Evolutionary conservation across 352 stramenopile species (phyloP).

Genomic region (Pythium plurisporium): DNA sequence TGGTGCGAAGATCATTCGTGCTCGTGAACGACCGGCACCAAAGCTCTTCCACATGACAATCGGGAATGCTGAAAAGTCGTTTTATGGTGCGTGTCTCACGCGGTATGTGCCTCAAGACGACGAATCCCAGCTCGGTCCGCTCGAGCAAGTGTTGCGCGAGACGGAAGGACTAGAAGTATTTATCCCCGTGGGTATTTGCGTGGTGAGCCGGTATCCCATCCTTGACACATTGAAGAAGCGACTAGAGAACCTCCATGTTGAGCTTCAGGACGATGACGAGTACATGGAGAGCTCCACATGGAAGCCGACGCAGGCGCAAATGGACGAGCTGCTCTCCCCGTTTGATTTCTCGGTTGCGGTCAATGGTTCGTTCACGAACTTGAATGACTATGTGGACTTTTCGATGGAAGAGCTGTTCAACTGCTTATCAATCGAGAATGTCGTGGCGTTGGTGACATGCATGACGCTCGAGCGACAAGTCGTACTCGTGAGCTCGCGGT

Average conservation of each 20-base stretch:
- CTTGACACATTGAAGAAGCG: constrained; percentile 75
- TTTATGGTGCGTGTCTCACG: constrained; percentile 78
- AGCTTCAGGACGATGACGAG: constrained; percentile 46
- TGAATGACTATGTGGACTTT: constrained; percentile 68
- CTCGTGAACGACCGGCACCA: constrained; percentile 48
- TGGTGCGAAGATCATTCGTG: constrained; percentile 53
- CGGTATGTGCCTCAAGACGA: constrained; percentile 71
- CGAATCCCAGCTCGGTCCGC: constrained; percentile 54
- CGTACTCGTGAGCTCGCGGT: constrained; percentile 70
- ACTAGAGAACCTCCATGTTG: constrained; percentile 54
- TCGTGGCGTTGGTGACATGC: constrained; percentile 62
- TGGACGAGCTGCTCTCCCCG: constrained; percentile 55
- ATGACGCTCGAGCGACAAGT: constrained; percentile 77
- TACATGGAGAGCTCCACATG: constrained; percentile 58
- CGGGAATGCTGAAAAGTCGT: constrained; percentile 72
- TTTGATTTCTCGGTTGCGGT: constrained; percentile 53
- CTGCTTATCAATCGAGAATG: constrained; percentile 68
- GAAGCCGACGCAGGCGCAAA: constrained; percentile 49
- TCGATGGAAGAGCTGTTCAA: constrained; percentile 82
- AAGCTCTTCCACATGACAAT: constrained; percentile 85
- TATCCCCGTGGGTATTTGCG: constrained; percentile 67
- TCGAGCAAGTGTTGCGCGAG: constrained; percentile 77
- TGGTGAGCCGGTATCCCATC: constrained; percentile 80
- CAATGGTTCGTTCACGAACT: constrained; percentile 36
- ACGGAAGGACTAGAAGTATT: constrained; percentile 80